Conservation (phyloP, 2,329 filamentous ascomycete species). For the Lithohypha guttulata region DNA sequence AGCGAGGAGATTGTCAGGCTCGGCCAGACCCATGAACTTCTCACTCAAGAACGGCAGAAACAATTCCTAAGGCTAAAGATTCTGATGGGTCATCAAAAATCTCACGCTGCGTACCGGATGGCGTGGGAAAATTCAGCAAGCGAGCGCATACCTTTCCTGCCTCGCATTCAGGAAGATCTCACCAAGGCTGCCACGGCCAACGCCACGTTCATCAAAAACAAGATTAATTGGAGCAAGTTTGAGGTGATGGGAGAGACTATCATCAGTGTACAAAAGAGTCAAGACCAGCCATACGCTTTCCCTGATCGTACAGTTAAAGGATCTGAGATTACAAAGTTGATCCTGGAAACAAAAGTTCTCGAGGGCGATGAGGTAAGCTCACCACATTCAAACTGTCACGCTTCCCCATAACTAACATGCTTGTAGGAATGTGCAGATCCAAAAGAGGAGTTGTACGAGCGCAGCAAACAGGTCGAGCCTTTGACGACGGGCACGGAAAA, state of each 20-base stretch:
- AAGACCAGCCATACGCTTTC: conserved; percentile 69
- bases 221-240: conserved; percentile 97
- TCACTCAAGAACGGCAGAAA: conserved; percentile 62
- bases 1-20: conserved; percentile 77
- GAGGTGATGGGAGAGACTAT: conserved; percentile 90
- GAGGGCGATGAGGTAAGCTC: conserved; percentile 74
- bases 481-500: conserved; percentile 26
- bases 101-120: conserved; percentile 87
- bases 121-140: conserved; percentile 93
- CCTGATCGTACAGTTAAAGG: conserved; percentile 39
- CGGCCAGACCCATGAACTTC: conserved; percentile 63
- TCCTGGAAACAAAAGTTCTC: conserved; percentile 70
- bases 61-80: conserved; percentile 81
- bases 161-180: conserved; percentile 77
- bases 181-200: conserved; percentile 90
- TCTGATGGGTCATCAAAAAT: conserved; percentile 86
- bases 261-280: conserved; percentile 81
- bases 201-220: conserved; percentile 68
- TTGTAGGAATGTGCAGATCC: conserved; percentile 35
- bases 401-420: conserved; percentile 8
- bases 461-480: conserved; percentile 46
- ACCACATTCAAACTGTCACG: background rate
- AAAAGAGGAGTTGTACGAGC: conserved; percentile 39
- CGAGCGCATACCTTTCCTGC: conserved; percentile 86
- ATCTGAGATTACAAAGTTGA: conserved; percentile 60